These are phyloP conservation scores for Soucietia sequanensis DNA, from an alignment of 805 yeast species.

Conservation along the genomic window DNA sequence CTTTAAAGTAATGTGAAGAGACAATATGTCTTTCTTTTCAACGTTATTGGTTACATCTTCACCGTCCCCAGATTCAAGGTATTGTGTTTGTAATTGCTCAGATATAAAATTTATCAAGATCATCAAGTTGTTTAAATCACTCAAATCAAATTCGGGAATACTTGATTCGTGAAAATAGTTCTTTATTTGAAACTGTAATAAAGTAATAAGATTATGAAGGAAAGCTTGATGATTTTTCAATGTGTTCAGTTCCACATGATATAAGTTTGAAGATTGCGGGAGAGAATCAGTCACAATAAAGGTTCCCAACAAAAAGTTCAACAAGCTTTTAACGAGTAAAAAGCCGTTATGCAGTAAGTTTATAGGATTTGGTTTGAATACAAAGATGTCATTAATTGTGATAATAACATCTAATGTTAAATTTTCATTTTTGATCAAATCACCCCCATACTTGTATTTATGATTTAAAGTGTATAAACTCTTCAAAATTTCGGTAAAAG, in stretches of 20 bases:
- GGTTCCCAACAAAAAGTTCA: conserved; percentile 11
- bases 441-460: conserved; percentile 10
- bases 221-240: conserved; percentile 1
- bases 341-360: background rate
- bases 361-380: background rate
- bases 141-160: background rate
- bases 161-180: background rate
- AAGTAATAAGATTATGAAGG: conserved; percentile 4
- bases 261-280: no score
- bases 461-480: conserved; percentile 24
- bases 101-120: background rate
- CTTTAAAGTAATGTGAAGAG: background rate
- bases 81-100: background rate
- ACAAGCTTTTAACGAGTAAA: conserved; percentile 8
- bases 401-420: conserved; percentile 1
- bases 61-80: background rate
- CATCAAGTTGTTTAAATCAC: conserved; percentile 1
- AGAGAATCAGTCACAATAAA: conserved; percentile 2
- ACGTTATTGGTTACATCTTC: background rate
- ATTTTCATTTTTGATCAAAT: background rate
- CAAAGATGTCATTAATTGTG: background rate
- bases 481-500: conserved; percentile 21
- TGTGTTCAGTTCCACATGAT: no score
- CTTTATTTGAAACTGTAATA: conserved; percentile 6
- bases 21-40: background rate